phyloP scores from a whole-genome alignment of 2,329 filamentous ascomycete genomes.

The Colletotrichum plurivorum region DNA sequence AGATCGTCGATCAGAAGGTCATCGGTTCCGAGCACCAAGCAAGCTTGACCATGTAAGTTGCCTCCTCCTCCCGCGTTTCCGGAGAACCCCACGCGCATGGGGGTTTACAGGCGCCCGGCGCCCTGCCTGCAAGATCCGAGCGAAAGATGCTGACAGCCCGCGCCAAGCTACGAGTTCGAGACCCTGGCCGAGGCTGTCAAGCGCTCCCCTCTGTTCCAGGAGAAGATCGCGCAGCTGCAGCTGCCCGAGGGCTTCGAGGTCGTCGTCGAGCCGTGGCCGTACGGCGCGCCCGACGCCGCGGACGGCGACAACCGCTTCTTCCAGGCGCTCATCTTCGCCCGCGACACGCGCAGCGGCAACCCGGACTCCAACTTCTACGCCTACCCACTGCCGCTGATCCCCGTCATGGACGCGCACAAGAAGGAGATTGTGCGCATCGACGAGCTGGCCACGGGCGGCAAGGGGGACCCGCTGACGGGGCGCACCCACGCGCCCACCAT shows the following conservation, averaged over 20 bases:
- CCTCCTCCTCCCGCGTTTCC: not conserved
- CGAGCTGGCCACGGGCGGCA: slow-evolving; percentile 51
- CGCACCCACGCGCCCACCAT: slow-evolving; percentile 40
- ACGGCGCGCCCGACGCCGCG: slow-evolving; percentile 47
- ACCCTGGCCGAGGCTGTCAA: slow-evolving; percentile 49
- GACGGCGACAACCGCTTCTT: slow-evolving; percentile 51
- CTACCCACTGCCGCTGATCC: slow-evolving; percentile 62
- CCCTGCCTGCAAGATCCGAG: not conserved
- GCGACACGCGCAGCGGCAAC: slow-evolving; percentile 47
- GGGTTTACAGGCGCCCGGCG: not conserved
- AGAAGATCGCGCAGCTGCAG: slow-evolving; percentile 47
- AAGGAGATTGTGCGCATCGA: slow-evolving; percentile 52
- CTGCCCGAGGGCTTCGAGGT: slow-evolving; percentile 51
- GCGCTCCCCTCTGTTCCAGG: slow-evolving; percentile 49
- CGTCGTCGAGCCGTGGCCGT: slow-evolving; percentile 61
- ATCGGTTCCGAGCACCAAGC: slow-evolving; percentile 49
- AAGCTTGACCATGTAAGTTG: slow-evolving; percentile 48
- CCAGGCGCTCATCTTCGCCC: slow-evolving; percentile 52
- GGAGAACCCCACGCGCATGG: slow-evolving; percentile 1
- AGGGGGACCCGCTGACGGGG: slow-evolving; percentile 42
- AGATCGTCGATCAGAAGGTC: slow-evolving; percentile 45
- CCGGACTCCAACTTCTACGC: slow-evolving; percentile 65
- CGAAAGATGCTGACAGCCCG: slow-evolving; percentile 7
- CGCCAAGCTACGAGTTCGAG: slow-evolving; percentile 51
- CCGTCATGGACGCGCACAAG: slow-evolving; percentile 53